Evolutionary conservation across 106 monocot species (phyloP), one percentile per base, ranked within the genome.

Genomic region (Chionographis japonica): DNA sequence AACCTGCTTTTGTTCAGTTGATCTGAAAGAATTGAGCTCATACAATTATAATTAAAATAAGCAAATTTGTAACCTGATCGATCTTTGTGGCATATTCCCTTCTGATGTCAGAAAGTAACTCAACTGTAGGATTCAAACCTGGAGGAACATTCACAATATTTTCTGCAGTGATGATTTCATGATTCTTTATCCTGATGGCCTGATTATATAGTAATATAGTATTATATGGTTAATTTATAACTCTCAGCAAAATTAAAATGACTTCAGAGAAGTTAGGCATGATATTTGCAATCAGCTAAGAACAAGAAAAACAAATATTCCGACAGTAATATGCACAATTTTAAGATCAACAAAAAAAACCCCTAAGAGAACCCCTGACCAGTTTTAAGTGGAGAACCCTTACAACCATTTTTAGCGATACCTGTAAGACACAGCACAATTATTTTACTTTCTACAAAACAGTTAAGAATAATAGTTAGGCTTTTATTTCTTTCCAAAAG

Each of bases 11-110:
- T 56, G 40, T 2, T 68, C 38, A 62, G 72, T 53, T 53, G 41
- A 5, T 27, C 10, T 46, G 9, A 56, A 52, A 52, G 6, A 55
- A 40, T 19, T 3, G 19, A 49, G 14, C 3, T 35, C 19, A 61
- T 40, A 61, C 19, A 51, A 53, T 2, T 52, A 64, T 15, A 42
- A 43, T 20, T 53, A 42, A 66, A 53, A 56, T 40, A 20, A 37
- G 2, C 12, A 69, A 39, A 68, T 56, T 37, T 37, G 1, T 52
- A 16, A 86, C 90, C 90, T 90, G 73, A 50, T 86, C 80, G 36
- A 90, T 80, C 57, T 80, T 80, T 57, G 71, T 60, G n/a, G 80
- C 70, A 63, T 78, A 86, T 52, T 83, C 80, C 19, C 53, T 65
- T 78, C 75, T 72, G 46, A 77, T 56, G 12, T 81, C 68, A 65